Percentiles rank a stretch among this genome's conserved stretches.
Evolutionary conservation across 345 rosid species (phyloP).

Genomic region (Stellera chamaejasme): DNA sequence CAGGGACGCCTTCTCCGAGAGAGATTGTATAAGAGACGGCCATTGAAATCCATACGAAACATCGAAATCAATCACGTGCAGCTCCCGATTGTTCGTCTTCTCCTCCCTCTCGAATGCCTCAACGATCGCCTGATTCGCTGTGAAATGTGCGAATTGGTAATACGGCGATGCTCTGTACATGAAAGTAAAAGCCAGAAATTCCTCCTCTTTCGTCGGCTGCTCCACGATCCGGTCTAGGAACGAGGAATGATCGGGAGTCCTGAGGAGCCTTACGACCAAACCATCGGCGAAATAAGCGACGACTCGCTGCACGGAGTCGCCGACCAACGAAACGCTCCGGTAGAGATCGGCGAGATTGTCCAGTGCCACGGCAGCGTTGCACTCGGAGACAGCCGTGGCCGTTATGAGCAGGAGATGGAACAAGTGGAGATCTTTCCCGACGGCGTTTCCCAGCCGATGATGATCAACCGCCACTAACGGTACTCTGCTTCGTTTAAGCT

Average conservation of each 20-base stretch:
- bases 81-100: slow-evolving; percentile 24
- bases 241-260: slow-evolving; percentile 29
- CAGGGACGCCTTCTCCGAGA: slow-evolving; percentile 43
- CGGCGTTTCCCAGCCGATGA: neutral
- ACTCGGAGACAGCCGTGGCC: slow-evolving; percentile 41
- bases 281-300: slow-evolving; percentile 58
- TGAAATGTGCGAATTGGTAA: slow-evolving; percentile 70
- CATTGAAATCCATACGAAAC: slow-evolving; percentile 59
- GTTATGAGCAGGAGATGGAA: slow-evolving; percentile 50
- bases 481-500: too few species aligned
- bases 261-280: slow-evolving; percentile 38
- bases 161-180: slow-evolving; percentile 55
- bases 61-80: slow-evolving; percentile 57
- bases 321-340: slow-evolving; percentile 33
- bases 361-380: slow-evolving; percentile 23
- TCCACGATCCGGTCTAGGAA: slow-evolving; percentile 49
- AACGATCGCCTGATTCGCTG: slow-evolving; percentile 52
- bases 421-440: slow-evolving; percentile 45
- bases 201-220: slow-evolving; percentile 34
- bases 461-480: slow-evolving; percentile 16
- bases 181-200: slow-evolving; percentile 43
- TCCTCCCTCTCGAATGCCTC: slow-evolving; percentile 51
- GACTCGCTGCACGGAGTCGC: slow-evolving; percentile 58
- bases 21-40: slow-evolving; percentile 65
- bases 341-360: slow-evolving; percentile 39